phyloP scores from a whole-genome alignment of 306 rosid species.

The Trichosanthes truncata region DNA sequence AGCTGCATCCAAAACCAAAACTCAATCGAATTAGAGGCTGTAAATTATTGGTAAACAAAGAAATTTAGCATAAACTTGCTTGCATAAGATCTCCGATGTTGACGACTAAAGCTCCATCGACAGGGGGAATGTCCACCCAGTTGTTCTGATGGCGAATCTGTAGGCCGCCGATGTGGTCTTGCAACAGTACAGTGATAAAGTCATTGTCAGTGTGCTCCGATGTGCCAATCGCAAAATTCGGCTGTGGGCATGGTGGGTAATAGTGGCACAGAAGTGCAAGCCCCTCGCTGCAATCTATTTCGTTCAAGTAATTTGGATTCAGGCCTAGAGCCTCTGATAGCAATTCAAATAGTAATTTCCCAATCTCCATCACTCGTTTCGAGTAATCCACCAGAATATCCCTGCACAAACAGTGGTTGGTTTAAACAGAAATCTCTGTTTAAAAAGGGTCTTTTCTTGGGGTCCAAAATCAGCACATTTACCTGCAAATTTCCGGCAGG shows the following conservation, averaged over 20 bases:
- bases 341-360: conserved; percentile 11
- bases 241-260: conserved; percentile 37
- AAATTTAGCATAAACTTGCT: conserved; percentile 9
- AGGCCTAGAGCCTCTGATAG: conserved; percentile 27
- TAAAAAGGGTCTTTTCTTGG: neutral
- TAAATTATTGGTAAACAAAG: neutral
- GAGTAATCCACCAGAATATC: conserved; percentile 11
- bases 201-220: conserved; percentile 15
- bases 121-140: conserved; percentile 23
- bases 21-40: neutral
- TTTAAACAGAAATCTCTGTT: neutral
- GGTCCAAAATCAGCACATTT: neutral
- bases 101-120: conserved; percentile 22
- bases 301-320: conserved; percentile 9
- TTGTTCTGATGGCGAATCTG: conserved; percentile 15
- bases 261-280: conserved; percentile 11
- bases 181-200: conserved; percentile 27
- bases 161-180: conserved; percentile 34
- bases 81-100: conserved; percentile 28
- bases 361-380: conserved; percentile 9
- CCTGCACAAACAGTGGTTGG: neutral
- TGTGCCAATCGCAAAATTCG: conserved; percentile 22
- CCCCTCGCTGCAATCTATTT: conserved; percentile 19
- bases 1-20: conserved; percentile 1
- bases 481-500: conserved; percentile 39